Evolutionary conservation across 345 rosid species (phyloP).

Genomic region (Lumnitzera littorea): DNA sequence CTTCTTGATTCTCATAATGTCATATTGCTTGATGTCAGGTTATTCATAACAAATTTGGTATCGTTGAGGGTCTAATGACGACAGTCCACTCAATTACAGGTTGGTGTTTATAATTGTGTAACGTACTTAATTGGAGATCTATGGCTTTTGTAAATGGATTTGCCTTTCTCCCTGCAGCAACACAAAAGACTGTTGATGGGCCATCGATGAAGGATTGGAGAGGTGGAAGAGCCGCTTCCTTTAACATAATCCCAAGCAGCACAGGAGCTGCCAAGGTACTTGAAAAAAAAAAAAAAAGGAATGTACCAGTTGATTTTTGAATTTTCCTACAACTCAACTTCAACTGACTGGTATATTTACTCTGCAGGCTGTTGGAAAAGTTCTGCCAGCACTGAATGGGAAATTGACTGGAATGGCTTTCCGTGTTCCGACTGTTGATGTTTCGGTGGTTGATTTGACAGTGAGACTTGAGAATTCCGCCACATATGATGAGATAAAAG

Average conservation of each 20-base stretch:
- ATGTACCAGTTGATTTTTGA: background rate
- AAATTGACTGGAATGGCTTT: constrained; percentile 41
- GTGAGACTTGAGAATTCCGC: constrained; percentile 36
- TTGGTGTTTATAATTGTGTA: background rate
- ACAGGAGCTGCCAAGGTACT: constrained; percentile 38
- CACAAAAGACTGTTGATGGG: constrained; percentile 36
- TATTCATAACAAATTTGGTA: constrained; percentile 26
- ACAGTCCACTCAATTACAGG: constrained; percentile 37
- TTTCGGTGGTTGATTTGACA: constrained; percentile 43
- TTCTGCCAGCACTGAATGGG: constrained; percentile 30
- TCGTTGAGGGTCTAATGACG: constrained; percentile 40
- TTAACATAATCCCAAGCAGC: constrained; percentile 34
- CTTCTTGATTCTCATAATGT: background rate
- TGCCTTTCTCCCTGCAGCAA: constrained; percentile 10
- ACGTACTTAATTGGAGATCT: background rate
- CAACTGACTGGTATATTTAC: background rate
- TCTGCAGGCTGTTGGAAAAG: constrained; percentile 35
- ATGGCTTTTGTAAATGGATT: background rate
- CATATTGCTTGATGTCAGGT: constrained; percentile 7
- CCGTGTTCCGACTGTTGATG: constrained; percentile 40
- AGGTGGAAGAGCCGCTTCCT: constrained; percentile 39
- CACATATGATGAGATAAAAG: constrained; percentile 29
- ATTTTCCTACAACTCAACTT: background rate
- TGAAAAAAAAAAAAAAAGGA: background rate
- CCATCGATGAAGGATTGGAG: constrained; percentile 40